Evolutionary conservation across 441 rosid species (phyloP), one percentile per base, ranked within the genome.

Genomic region (Gossypium davidsonii): DNA sequence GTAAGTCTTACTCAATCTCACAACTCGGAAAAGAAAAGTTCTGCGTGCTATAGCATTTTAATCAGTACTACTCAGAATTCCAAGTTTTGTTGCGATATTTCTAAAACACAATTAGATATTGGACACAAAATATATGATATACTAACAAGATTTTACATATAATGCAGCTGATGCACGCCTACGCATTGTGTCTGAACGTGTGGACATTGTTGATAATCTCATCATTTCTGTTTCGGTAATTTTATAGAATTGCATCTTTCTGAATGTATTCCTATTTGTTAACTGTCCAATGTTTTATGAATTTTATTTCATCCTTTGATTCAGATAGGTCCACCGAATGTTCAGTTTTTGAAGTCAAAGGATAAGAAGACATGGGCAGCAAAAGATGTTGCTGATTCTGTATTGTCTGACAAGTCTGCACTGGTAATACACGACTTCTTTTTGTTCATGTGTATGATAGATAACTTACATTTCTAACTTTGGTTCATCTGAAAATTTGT

Each of bases 291-390:
- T 60, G 55, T 72, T 80, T 60, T 70, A 65, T 85, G 73, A 78
- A 78, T 78, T 76, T 23, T 63, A 10, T 63, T 77, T 70, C 66
- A 64, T 70, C 66, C 49, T 76, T 84, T 81, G 75, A 78, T 88
- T 84, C 98, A 94, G 98, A 83, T 94, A 87, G 95, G 95, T 82
- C 98, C 97, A 62, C 97, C 96, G 17, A 91, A 89, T 87, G 69
- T 78, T 74, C 85, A 83, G 76, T 77, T 90, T 78, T 53, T 91
- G 80, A 91, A 89, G 74, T 85, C 92, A 8, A 88, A 91, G 79
- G 98, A 94, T 44, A 94, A 89, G 86, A 90, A 81, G 76, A 77
- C 83, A 57, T 91, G 97, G 98, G 77, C 73, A 48, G 93, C 98
- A 64, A 91, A 91, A 85, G 91, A 87, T 78, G 90, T 94, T 67